These are phyloP conservation scores for Gyromitra esculenta DNA, from an alignment of 2,329 filamentous ascomycete species.

Conservation along the genomic window DNA sequence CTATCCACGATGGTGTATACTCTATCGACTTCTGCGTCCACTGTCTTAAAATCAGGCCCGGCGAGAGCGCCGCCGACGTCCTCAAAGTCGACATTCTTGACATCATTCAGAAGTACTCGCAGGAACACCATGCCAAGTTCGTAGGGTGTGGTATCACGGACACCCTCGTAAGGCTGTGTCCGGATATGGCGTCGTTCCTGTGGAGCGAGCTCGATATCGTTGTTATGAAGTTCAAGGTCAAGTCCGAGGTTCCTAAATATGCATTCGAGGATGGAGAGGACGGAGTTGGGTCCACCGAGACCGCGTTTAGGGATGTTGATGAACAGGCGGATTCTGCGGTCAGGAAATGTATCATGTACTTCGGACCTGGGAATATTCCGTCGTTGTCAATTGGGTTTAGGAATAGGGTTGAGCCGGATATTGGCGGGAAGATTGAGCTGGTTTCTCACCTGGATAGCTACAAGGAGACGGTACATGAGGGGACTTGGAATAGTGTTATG, in stretches of 20 bases:
- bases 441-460: slow-evolving; percentile 68
- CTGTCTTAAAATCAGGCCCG: slow-evolving; percentile 64
- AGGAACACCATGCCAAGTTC: slow-evolving; percentile 76
- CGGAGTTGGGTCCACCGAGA: slow-evolving; percentile 60
- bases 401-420: slow-evolving; percentile 76
- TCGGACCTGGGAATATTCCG: slow-evolving; percentile 76
- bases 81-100: slow-evolving; percentile 67
- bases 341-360: slow-evolving; percentile 80
- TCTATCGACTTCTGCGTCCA: slow-evolving; percentile 76
- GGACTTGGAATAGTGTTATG: slow-evolving; percentile 74
- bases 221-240: slow-evolving; percentile 70
- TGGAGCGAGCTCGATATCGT: slow-evolving; percentile 82
- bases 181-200: slow-evolving; percentile 73
- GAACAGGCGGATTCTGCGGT: slow-evolving; percentile 85
- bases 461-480: slow-evolving; percentile 68
- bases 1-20: slow-evolving; percentile 78
- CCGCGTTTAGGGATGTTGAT: slow-evolving; percentile 69
- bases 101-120: slow-evolving; percentile 65
- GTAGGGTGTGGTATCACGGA: slow-evolving; percentile 76
- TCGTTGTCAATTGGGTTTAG: slow-evolving; percentile 73
- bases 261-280: slow-evolving; percentile 28
- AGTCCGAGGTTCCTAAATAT: slow-evolving; percentile 43
- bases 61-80: slow-evolving; percentile 58
- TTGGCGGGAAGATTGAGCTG: slow-evolving; percentile 71
- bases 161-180: slow-evolving; percentile 69